A percentile compares a stretch with the other conserved stretches of the same genome.
These are phyloP conservation scores for Lipomyces sp. DNA, from an alignment of 805 yeast genomes.

Conservation along the genomic window DNA sequence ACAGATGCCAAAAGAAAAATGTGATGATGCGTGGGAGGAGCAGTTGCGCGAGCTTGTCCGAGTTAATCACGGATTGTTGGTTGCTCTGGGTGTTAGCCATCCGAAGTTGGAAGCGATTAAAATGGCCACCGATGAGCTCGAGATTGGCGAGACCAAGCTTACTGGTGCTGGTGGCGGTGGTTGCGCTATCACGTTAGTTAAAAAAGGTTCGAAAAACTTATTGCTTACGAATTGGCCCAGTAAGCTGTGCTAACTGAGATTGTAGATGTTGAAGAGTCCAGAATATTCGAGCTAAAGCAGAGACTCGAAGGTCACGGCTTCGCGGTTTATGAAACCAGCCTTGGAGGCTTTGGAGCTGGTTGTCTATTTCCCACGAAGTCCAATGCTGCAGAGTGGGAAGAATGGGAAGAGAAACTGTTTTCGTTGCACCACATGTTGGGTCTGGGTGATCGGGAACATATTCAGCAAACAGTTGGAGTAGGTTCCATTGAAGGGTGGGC, in stretches of 20 bases:
- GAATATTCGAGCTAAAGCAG: constrained; percentile 45
- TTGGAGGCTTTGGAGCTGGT: constrained; percentile 93
- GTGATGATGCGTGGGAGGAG: constrained; percentile 37
- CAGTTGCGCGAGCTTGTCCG: constrained; percentile 65
- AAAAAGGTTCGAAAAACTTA: constrained; percentile 45
- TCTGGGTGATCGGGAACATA: constrained; percentile 52
- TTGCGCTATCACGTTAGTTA: constrained; percentile 85
- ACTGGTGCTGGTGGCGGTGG: constrained; percentile 99
- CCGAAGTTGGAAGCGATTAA: constrained; percentile 83
- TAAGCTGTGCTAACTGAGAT: not conserved
- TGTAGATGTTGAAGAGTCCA: constrained; percentile 42
- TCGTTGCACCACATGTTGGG: constrained; percentile 48
- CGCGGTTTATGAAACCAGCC: constrained; percentile 74
- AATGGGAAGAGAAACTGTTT: constrained; percentile 34
- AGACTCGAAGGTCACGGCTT: constrained; percentile 57
- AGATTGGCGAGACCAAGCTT: constrained; percentile 84
- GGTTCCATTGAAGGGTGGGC: constrained; percentile 56
- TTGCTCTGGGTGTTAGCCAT: constrained; percentile 88
- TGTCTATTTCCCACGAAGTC: constrained; percentile 41
- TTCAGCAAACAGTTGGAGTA: constrained; percentile 56
- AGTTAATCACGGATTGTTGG: constrained; percentile 86
- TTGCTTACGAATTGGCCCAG: not conserved
- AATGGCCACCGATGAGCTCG: constrained; percentile 62
- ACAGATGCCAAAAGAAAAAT: constrained; percentile 47
- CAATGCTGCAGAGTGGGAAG: constrained; percentile 29